A percentile compares a stretch with the other conserved stretches of the same genome.
phyloP scores from a whole-genome alignment of 2,329 filamentous ascomycete species.

The Plectosphaerella sp. region DNA sequence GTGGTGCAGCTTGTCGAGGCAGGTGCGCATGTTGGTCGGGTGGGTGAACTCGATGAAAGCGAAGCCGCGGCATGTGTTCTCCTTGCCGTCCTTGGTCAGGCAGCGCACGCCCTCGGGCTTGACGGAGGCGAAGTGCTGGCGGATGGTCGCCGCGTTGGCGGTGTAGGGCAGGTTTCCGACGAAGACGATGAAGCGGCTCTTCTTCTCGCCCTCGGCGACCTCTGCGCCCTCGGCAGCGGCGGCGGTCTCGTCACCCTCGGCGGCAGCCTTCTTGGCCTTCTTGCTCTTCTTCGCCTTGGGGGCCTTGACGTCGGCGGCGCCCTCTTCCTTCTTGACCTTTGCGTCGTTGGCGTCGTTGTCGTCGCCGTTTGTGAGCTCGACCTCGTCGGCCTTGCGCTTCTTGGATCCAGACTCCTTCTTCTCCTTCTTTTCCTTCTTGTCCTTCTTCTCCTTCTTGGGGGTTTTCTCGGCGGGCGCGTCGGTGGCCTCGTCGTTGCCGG shows the following conservation, averaged over 20 bases:
- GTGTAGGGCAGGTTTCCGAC: slow-evolving; percentile 85
- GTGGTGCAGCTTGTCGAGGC: slow-evolving; percentile 87
- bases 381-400: slow-evolving; percentile 12
- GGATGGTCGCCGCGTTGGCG: slow-evolving; percentile 66
- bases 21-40: slow-evolving; percentile 89
- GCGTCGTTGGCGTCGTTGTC: slow-evolving; percentile 12
- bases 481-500: slow-evolving; percentile 8
- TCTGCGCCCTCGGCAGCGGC: slow-evolving; percentile 6
- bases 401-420: slow-evolving; percentile 22
- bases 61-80: slow-evolving; percentile 65
- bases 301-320: slow-evolving; percentile 15
- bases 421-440: slow-evolving; percentile 23
- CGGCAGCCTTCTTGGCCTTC: slow-evolving; percentile 25
- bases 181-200: slow-evolving; percentile 71
- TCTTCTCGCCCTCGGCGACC: not conserved
- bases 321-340: slow-evolving; percentile 25
- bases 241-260: slow-evolving; percentile 15
- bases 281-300: slow-evolving; percentile 26
- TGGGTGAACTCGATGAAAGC: slow-evolving; percentile 87
- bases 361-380: slow-evolving; percentile 14
- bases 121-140: slow-evolving; percentile 73
- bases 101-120: slow-evolving; percentile 67
- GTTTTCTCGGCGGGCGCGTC: slow-evolving; percentile 22
- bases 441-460: slow-evolving; percentile 21
- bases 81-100: slow-evolving; percentile 61